A percentile compares a stretch with the other conserved stretches of the same genome.
Evolutionary conservation across 2,329 filamentous ascomycete species (phyloP).

Genomic region (Colletotrichum echinochloae): DNA sequence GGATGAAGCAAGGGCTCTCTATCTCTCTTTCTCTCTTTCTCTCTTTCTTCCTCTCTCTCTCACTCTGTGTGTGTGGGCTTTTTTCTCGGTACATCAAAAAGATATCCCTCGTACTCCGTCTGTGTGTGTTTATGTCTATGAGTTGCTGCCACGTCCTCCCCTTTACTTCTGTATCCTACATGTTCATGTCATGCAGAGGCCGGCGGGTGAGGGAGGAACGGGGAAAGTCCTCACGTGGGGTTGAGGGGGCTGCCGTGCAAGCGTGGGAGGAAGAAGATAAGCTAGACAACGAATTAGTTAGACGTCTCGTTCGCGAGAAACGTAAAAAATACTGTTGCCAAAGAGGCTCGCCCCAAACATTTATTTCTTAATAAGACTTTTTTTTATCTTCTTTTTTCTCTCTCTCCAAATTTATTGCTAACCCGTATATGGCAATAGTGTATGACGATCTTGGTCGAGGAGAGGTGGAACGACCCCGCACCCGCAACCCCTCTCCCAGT

Average conservation of each 20-base stretch:
- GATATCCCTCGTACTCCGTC: not conserved
- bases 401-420: no score
- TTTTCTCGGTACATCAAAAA: not conserved
- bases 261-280: no score
- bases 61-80: not conserved
- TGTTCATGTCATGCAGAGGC: not conserved
- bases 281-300: no score
- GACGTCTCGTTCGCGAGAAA: no score
- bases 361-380: no score
- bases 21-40: not conserved
- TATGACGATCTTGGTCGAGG: no score
- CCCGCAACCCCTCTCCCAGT: constrained; percentile 5
- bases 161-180: not conserved
- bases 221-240: not conserved
- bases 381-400: no score
- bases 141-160: not conserved
- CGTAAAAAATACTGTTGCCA: not conserved
- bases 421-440: no score
- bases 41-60: no score
- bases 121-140: not conserved
- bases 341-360: no score
- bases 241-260: not conserved
- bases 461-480: constrained; percentile 4
- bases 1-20: not conserved
- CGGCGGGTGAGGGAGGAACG: not conserved